phyloP scores from a whole-genome alignment of 192 early-diverging fungal species.

The Linderina pennispora region DNA sequence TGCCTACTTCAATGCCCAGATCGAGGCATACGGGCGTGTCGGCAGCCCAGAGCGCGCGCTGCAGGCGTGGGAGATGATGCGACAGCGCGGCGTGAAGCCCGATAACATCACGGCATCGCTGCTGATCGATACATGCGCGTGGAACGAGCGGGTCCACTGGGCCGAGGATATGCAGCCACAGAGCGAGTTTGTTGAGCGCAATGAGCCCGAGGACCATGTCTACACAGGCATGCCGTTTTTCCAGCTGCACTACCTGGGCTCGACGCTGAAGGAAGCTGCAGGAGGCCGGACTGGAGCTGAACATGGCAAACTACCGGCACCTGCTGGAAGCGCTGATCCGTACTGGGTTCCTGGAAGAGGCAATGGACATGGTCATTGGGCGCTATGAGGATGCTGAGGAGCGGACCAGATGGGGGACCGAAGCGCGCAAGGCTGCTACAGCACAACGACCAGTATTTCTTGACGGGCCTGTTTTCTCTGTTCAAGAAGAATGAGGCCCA shows the following conservation, averaged over 20 bases:
- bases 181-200: slow-evolving; percentile 16
- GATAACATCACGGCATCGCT: slow-evolving; percentile 39
- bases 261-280: slow-evolving; percentile 23
- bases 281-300: slow-evolving; percentile 30
- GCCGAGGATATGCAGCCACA: slow-evolving; percentile 29
- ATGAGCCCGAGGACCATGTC: slow-evolving; percentile 31
- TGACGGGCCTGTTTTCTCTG: not conserved
- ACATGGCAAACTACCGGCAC: slow-evolving; percentile 33
- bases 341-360: slow-evolving; percentile 20
- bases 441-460: not conserved
- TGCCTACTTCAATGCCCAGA: slow-evolving; percentile 36
- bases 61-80: slow-evolving; percentile 46
- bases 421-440: slow-evolving; percentile 6
- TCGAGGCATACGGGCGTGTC: slow-evolving; percentile 40
- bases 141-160: slow-evolving; percentile 46
- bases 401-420: not conserved
- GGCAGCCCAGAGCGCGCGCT: slow-evolving; percentile 36
- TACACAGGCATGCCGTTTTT: slow-evolving; percentile 30
- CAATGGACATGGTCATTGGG: slow-evolving; percentile 27
- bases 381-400: slow-evolving; percentile 10
- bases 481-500: slow-evolving; percentile 3
- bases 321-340: slow-evolving; percentile 32
- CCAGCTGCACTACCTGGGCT: slow-evolving; percentile 30
- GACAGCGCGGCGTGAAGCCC: slow-evolving; percentile 32
- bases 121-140: slow-evolving; percentile 40